Base-by-base conservation (phyloP, 2,329 filamentous ascomycete genomes). In the Lasiodiplodia gonubiensis region DNA sequence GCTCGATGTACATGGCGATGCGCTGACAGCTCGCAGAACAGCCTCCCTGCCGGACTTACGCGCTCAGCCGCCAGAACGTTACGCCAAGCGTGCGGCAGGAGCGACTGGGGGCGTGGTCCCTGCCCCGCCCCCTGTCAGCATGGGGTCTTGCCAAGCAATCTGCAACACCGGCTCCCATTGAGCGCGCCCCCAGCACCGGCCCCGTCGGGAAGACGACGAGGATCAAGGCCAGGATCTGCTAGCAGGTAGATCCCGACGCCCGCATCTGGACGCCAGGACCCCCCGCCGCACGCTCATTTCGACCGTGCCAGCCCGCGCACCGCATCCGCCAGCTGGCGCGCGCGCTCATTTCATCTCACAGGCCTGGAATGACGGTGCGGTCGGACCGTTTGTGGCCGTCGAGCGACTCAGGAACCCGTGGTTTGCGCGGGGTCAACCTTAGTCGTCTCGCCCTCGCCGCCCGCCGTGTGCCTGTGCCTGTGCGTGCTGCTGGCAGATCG, bases 381-480 rank as follows among this genome's bases (percentile, higher is more conserved):
- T 46, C 42, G 42, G 42, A 46, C 42, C 42, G 42, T 46, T 46
- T 46, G 42, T 46, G 42, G 42, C 42, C 42, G 42, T 46, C 42
- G n/a, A 46, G 42, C 42, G 42, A 46, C 42, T 46, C 27, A 57
- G 35, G 30, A 57, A 39, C 30, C 53, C 53, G 42, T 46, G 42
- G 49, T 52, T 52, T 27, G 49, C 49, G 25, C 49, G 57, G 57
- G 57, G 57, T 39, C 57, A 61, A 61, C 57, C 57, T 61, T 61
- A 33, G 49, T 52, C 35, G 27, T 57, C 30, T 57, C 53, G 53
- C 53, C 53, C 35, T 59, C 55, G 55, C 39, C 61, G 63, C 49
- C 33, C 49, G 61, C 46, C 27, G 33, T 66, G 52, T 66, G 64
- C 64, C 64, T 57, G 64, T 30, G 52, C 53, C 60, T 64, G 60